A percentile compares a stretch with the other conserved stretches of the same genome.
These are phyloP conservation scores for Pyrus communis DNA, from an alignment of 306 rosid species.

Conservation along the genomic window DNA sequence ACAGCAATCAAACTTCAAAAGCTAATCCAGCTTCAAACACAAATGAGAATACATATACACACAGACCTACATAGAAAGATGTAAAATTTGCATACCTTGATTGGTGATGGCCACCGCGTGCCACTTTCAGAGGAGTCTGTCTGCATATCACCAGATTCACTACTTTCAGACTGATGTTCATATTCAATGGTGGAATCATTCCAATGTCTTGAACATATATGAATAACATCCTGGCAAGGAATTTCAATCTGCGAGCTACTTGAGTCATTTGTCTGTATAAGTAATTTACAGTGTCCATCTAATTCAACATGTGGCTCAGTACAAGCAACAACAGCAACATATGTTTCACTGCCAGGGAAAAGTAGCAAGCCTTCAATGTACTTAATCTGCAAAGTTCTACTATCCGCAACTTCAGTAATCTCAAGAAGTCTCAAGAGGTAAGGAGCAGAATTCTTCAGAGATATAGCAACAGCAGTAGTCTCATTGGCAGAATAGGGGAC, in stretches of 20 bases:
- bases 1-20: background rate
- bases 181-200: slow-evolving; percentile 38
- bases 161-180: slow-evolving; percentile 30
- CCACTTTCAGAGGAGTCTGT: slow-evolving; percentile 28
- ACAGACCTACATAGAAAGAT: background rate
- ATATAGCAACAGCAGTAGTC: slow-evolving; percentile 35
- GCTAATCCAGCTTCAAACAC: background rate
- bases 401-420: slow-evolving; percentile 46
- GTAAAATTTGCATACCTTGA: slow-evolving; percentile 39
- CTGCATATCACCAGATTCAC: slow-evolving; percentile 27
- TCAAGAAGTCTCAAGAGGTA: slow-evolving; percentile 44
- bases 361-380: slow-evolving; percentile 67
- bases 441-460: slow-evolving; percentile 59
- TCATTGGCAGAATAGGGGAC: slow-evolving; percentile 38
- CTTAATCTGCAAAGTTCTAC: slow-evolving; percentile 45
- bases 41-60: background rate
- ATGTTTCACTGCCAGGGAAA: slow-evolving; percentile 69
- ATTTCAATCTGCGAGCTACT: slow-evolving; percentile 58
- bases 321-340: slow-evolving; percentile 67
- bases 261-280: slow-evolving; percentile 68
- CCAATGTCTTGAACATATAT: slow-evolving; percentile 46
- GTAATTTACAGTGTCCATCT: slow-evolving; percentile 47
- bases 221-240: slow-evolving; percentile 58
- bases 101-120: slow-evolving; percentile 21
- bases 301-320: slow-evolving; percentile 28